Evolutionary conservation across 2,329 filamentous ascomycete genomes (phyloP).

Genomic region (Cercospora sesami): DNA sequence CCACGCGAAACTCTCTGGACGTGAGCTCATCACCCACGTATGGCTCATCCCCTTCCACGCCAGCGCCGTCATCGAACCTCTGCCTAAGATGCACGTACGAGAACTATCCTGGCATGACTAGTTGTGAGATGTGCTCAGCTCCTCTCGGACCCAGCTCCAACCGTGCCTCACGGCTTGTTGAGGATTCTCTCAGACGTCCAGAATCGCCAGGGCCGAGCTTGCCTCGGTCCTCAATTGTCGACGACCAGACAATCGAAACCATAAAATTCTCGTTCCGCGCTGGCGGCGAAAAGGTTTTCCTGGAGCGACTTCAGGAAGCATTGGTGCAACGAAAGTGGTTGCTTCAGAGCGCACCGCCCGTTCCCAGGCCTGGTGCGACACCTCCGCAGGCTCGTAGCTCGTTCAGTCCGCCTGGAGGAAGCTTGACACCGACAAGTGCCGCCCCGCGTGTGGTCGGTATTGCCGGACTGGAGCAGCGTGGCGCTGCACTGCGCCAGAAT

Average conservation of each 20-base stretch:
- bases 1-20: conserved; percentile 11
- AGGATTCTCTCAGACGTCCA: conserved; percentile 47
- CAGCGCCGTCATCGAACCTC: conserved; percentile 8
- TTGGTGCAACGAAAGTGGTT: conserved; percentile 96
- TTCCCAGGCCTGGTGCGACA: conserved; percentile 62
- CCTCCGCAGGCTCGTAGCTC: conserved; percentile 30
- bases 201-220: conserved; percentile 79
- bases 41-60: background rate
- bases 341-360: conserved; percentile 81
- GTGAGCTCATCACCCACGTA: background rate
- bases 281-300: conserved; percentile 86
- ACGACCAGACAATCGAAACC: conserved; percentile 66
- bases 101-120: conserved; percentile 81
- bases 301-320: conserved; percentile 81
- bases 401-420: conserved; percentile 50
- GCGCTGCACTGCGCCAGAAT: conserved; percentile 81
- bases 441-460: conserved; percentile 74
- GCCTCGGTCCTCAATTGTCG: conserved; percentile 43
- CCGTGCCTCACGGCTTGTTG: conserved; percentile 42
- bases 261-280: conserved; percentile 90
- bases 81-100: conserved; percentile 92
- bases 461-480: conserved; percentile 83
- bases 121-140: conserved; percentile 89
- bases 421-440: conserved; percentile 28
- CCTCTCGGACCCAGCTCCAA: conserved; percentile 57